Percentiles rank a stretch among this genome's conserved stretches.
Evolutionary conservation across 768 basidiomycete genomes (phyloP).

Genomic region (Cystoderma amianthinum): DNA sequence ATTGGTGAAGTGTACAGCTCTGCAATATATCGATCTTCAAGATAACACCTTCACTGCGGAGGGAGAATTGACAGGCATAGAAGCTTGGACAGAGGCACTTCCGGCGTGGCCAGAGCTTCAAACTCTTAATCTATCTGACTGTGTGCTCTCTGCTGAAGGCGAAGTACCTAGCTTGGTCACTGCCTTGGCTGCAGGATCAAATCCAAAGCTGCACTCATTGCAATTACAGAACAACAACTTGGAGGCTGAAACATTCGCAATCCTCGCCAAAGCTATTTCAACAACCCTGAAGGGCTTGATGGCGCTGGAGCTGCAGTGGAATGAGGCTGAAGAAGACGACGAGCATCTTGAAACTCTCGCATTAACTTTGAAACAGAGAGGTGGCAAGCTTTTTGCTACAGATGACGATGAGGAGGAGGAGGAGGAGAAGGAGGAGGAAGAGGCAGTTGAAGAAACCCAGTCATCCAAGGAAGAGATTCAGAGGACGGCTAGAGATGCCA

Average conservation of each 20-base stretch:
- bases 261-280: conserved; percentile 62
- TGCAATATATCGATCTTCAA: conserved; percentile 84
- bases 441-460: conserved; percentile 49
- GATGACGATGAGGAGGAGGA: too few relatives aligned
- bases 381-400: conserved; percentile 57
- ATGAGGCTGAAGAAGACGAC: conserved; percentile 77
- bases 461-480: conserved; percentile 31
- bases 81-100: conserved; percentile 60
- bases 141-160: conserved; percentile 78
- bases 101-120: conserved; percentile 63
- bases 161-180: conserved; percentile 63
- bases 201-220: conserved; percentile 66
- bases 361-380: conserved; percentile 51
- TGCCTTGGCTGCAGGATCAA: conserved; percentile 61
- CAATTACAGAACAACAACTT: conserved; percentile 93
- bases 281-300: conserved; percentile 52
- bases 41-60: conserved; percentile 80
- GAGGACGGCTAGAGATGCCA: conserved; percentile 21
- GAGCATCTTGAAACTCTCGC: conserved; percentile 50
- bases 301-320: conserved; percentile 83
- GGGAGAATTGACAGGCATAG: conserved; percentile 40
- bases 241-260: conserved; percentile 55
- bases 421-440: conserved; percentile 72
- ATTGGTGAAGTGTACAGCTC: conserved; percentile 53
- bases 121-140: conserved; percentile 89